A percentile compares a stretch with the other conserved stretches of the same genome.
These are phyloP conservation scores for Ormosia emarginata DNA, from an alignment of 306 rosid genomes.

Conservation along the genomic window DNA sequence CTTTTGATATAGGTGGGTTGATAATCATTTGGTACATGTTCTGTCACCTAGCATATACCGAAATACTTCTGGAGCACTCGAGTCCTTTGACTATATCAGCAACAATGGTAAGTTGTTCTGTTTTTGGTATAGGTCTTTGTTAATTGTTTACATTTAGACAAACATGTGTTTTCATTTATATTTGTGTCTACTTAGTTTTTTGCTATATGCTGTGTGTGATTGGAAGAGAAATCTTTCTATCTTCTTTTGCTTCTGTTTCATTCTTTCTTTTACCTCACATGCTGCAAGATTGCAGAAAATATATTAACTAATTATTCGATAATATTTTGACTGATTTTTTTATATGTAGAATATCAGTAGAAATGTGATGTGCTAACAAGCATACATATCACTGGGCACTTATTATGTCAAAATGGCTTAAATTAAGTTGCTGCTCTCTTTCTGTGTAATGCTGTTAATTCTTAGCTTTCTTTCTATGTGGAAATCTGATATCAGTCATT, in stretches of 20 bases:
- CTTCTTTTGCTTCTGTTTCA: background rate
- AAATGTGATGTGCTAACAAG: background rate
- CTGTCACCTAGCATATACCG: conserved; percentile 90
- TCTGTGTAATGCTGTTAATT: background rate
- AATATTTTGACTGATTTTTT: background rate
- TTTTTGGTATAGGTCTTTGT: background rate
- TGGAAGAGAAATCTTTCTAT: conserved; percentile 3
- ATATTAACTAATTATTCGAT: background rate
- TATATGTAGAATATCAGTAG: background rate
- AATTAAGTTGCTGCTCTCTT: background rate
- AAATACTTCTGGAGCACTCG: conserved; percentile 85
- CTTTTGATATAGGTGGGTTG: conserved; percentile 76
- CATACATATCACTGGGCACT: background rate
- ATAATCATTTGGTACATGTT: conserved; percentile 86
- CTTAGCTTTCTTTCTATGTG: background rate
- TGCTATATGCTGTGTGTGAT: background rate
- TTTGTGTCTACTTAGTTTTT: background rate
- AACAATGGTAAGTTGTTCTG: conserved; percentile 59
- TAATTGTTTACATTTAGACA: background rate
- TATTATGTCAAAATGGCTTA: conserved; percentile 5
- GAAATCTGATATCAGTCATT: conserved; percentile 17
- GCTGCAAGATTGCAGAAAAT: background rate
- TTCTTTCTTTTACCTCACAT: background rate
- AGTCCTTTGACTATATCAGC: conserved; percentile 90
- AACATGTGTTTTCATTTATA: background rate